Evolutionary conservation across 768 basidiomycete species (phyloP), one percentile per base, ranked within the genome.

Genomic region (Russula vinacea): DNA sequence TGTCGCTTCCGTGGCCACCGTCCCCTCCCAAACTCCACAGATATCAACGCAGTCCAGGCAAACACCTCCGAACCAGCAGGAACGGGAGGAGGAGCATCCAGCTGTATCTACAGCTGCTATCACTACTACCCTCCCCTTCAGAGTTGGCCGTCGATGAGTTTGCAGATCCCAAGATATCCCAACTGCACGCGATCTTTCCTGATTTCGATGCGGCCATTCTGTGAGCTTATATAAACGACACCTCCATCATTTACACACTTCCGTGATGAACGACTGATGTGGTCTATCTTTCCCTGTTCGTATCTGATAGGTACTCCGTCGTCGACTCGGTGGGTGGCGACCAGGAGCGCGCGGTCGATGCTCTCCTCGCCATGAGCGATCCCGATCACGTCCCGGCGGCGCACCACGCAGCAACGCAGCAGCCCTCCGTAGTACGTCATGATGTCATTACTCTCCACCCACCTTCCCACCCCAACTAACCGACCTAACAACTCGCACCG

Each of bases 331-430:
- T 87, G 6, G 71, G 77, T n/a, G 81, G 86, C 13, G 77, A 90
- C 68, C 84, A 91, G 67, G 90, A 90, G 66, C 81, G 80, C 33
- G 92, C 92, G 5, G 80, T 93, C 60, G 91, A 94, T 69, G 76
- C 80, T 1, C 78, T 94, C 10, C 81, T 94, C 8, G 88, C 86
- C 11, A 93, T 94, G 92, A 92, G 81, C 74, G 92, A 94, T 75
- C 91, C 91, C 1, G 80, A 85, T 8, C 92, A 88, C 71, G 79
- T 79, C 19, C 73, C 85, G 4, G 71, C 85, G 4, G 71, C 78
- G 16, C 26, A 54, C n/a, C 64, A 74, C 65, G 68, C 77, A 76
- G 56, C 26, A 68, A 66, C 49, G 32, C 49, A 32, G 16, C 44
- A 42, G 24, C 61, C 44, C 19, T 37, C 39, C 53, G 35, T 26